Percentiles rank a stretch among this genome's conserved stretches.
Conservation (phyloP, 225 moss, liverwort and hornwort genomes). For the Pseudisothecium myosuroides region DNA sequence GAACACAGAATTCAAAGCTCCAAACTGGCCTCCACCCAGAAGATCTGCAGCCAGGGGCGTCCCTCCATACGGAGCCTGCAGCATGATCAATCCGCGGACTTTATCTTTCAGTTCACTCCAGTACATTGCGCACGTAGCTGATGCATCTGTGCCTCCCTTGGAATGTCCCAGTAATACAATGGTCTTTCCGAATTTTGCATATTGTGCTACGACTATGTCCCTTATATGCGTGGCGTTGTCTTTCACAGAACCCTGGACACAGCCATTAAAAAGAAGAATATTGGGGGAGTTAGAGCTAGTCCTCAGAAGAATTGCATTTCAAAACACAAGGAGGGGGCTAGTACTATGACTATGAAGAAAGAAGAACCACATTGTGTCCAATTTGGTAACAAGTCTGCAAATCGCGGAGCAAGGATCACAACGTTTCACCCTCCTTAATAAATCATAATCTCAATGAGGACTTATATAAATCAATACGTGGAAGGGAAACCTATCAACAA, state of each 20-base stretch:
- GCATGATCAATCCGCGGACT: conserved; percentile 64
- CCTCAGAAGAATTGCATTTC: not conserved
- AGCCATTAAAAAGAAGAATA: not conserved
- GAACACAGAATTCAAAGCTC: conserved; percentile 24
- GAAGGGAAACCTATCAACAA: not conserved
- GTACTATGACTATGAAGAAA: not conserved
- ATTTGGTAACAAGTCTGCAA: not conserved
- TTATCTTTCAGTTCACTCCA: conserved; percentile 70
- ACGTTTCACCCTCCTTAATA: not conserved
- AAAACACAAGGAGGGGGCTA: not conserved
- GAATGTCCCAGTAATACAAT: conserved; percentile 75
- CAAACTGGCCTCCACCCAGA: conserved; percentile 60
- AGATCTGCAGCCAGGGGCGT: conserved; percentile 79
- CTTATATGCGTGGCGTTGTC: conserved; percentile 44
- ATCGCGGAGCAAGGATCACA: not conserved
- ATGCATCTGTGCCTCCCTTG: conserved; percentile 84
- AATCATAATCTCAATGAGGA: not conserved
- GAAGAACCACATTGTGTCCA: not conserved
- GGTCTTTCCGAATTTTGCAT: conserved; percentile 52
- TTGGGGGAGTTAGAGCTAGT: not conserved
- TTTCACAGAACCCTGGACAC: conserved; percentile 53
- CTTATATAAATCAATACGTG: not conserved
- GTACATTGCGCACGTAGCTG: conserved; percentile 66
- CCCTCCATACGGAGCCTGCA: conserved; percentile 67
- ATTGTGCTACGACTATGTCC: conserved; percentile 40